Conservation (phyloP, 345 rosid genomes). For the rapeseed (Brassica napus) region Da-Ae NC_063443.1:19516001-19516500, state of each 20-base stretch:
- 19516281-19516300: slow-evolving; percentile 92
- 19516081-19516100: slow-evolving; percentile 74
- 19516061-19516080: slow-evolving; percentile 50
- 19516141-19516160: background rate
- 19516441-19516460: slow-evolving; percentile 55
- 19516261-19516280: slow-evolving; percentile 85
- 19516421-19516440: slow-evolving; percentile 78
- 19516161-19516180: background rate
- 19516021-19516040: slow-evolving; percentile 53
- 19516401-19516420: slow-evolving; percentile 53
- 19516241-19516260: slow-evolving; percentile 74
- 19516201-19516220: background rate
- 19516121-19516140: slow-evolving; percentile 18
- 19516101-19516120: slow-evolving; percentile 57
- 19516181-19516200: background rate
- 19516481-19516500: slow-evolving; percentile 73
- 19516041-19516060: slow-evolving; percentile 33
- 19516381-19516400: background rate
- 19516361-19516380: slow-evolving; percentile 8
- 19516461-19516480: slow-evolving; percentile 69
- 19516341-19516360: slow-evolving; percentile 21
- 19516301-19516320: slow-evolving; percentile 54
- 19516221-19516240: background rate
- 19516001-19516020: slow-evolving; percentile 55
- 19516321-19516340: slow-evolving; percentile 14